Evolutionary conservation across 169 alveolate genomes (phyloP).

Genomic region (Nephromyces sp.): DNA sequence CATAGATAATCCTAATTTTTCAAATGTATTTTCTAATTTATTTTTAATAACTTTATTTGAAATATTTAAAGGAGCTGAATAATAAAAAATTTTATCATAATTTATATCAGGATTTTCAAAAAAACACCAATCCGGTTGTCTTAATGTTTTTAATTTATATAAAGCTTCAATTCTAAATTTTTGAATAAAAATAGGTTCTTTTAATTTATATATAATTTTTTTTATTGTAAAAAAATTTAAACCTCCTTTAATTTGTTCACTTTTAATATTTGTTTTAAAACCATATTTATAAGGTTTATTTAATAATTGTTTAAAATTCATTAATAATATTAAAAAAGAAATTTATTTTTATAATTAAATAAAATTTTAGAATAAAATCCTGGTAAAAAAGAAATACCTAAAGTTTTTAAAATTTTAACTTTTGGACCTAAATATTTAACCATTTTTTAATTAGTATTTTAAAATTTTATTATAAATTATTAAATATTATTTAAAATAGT

Average conservation of each 20-base stretch:
- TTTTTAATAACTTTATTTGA: not conserved
- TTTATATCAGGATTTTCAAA: constrained; percentile 1
- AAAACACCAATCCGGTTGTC: constrained; percentile 24
- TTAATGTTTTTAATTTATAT: not conserved
- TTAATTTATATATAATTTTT: not conserved
- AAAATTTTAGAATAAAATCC: constrained; percentile 27
- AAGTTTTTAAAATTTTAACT: not conserved
- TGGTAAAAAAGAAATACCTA: not conserved
- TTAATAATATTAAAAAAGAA: not conserved
- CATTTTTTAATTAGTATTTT: not conserved
- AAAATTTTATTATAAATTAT: not conserved
- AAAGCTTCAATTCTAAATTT: constrained; percentile 11
- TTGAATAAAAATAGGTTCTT: not conserved
- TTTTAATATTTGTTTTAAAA: not conserved
- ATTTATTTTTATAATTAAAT: too few species aligned
- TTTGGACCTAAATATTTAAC: not conserved
- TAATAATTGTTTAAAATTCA: not conserved
- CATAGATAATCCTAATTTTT: constrained; percentile 5
- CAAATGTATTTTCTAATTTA: not conserved
- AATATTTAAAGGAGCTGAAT: constrained; percentile 7
- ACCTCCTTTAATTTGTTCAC: constrained; percentile 3
- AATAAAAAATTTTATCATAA: constrained; percentile 17
- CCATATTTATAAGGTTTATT: not conserved
- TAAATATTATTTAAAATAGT: not conserved
- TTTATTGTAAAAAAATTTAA: constrained; percentile 5